These are phyloP conservation scores for Juglanconis oblonga DNA, from an alignment of 2,329 filamentous ascomycete species.

Conservation along the genomic window DNA sequence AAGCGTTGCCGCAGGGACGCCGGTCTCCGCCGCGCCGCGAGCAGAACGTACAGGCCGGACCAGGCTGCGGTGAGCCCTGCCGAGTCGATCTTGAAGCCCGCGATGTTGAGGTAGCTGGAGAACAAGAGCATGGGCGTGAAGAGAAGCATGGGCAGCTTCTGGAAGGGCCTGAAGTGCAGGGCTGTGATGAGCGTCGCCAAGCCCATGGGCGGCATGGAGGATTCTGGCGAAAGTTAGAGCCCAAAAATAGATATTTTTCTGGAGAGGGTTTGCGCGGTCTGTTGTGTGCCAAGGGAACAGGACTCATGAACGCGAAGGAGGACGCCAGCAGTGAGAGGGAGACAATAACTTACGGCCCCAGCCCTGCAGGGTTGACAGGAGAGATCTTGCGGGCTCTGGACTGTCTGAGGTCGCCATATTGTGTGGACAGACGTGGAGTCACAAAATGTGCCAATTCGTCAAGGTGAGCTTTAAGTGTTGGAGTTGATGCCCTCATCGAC, in stretches of 20 bases:
- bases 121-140: slow-evolving; percentile 53
- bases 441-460: neutral
- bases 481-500: neutral
- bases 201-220: slow-evolving; percentile 51
- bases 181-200: slow-evolving; percentile 55
- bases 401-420: slow-evolving; percentile 1
- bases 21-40: slow-evolving; percentile 47
- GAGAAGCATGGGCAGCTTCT: slow-evolving; percentile 43
- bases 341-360: slow-evolving; percentile 48
- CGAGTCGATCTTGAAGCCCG: slow-evolving; percentile 55
- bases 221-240: slow-evolving; percentile 37
- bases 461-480: too few species aligned
- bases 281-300: neutral
- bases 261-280: slow-evolving; percentile 1
- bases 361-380: slow-evolving; percentile 35
- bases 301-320: neutral
- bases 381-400: slow-evolving; percentile 27
- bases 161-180: slow-evolving; percentile 53
- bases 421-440: neutral
- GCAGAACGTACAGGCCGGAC: slow-evolving; percentile 55
- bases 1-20: slow-evolving; percentile 34
- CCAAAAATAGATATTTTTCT: neutral
- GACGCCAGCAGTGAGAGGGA: neutral
- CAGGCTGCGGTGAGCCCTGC: slow-evolving; percentile 55
- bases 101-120: slow-evolving; percentile 57